phyloP scores from a whole-genome alignment of 495 filamentous ascomycete genomes.

The Pyronema domesticum region DNA sequence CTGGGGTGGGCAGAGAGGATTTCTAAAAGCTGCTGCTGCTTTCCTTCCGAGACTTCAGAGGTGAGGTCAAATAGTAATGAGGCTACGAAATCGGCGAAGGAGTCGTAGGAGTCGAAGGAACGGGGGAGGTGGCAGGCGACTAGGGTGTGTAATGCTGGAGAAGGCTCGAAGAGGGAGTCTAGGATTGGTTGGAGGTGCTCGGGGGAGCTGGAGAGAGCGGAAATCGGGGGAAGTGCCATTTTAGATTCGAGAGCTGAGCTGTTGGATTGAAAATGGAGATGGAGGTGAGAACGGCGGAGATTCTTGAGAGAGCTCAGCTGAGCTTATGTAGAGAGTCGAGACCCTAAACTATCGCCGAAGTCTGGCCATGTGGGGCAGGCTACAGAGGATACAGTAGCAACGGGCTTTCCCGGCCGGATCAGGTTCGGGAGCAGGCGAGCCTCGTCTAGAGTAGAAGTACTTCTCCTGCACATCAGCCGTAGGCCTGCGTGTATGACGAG shows the following conservation, averaged over 20 bases:
- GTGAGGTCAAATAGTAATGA: conserved; percentile 27
- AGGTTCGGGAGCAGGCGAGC: too few species aligned
- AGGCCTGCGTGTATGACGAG: too few species aligned
- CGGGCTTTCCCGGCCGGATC: too few species aligned
- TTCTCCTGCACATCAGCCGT: too few species aligned
- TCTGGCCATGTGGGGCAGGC: too few species aligned
- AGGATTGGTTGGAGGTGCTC: conserved; percentile 42
- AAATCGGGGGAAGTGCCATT: conserved; percentile 28
- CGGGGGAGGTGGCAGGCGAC: conserved; percentile 47
- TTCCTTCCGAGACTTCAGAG: conserved; percentile 24
- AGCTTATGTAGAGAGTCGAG: too few species aligned
- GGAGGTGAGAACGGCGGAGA: conserved; percentile 3
- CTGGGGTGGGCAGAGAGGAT: conserved; percentile 82
- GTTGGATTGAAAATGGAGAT: too few species aligned
- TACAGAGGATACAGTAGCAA: too few species aligned
- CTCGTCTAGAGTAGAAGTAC: too few species aligned
- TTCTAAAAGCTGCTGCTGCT: conserved; percentile 39
- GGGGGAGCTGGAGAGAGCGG: conserved; percentile 37
- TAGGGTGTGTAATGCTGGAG: conserved; percentile 51
- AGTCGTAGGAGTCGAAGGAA: conserved; percentile 42
- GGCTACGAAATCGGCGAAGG: conserved; percentile 41
- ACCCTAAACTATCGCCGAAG: too few species aligned
- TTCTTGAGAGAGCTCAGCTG: conserved; percentile 3
- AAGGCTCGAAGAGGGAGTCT: conserved; percentile 78
- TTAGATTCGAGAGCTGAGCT: neutral